Percentiles rank a stretch among this genome's conserved stretches.
Conservation (phyloP, 108 stramenopile species). For the Cylindrotheca fusiformis region DNA sequence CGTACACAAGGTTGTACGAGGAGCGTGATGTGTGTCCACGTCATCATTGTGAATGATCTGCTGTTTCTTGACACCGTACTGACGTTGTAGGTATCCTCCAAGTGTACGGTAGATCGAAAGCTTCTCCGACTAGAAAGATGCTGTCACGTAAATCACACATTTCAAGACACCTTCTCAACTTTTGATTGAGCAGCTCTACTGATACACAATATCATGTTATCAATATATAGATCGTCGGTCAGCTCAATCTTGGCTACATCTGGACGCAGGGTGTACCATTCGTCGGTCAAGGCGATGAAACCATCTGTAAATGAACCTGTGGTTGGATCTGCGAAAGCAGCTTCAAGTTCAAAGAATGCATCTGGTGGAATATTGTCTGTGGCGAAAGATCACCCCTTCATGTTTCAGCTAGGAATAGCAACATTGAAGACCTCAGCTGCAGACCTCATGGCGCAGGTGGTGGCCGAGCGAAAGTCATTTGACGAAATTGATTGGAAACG, state of each 20-base stretch:
- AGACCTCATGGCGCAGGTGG: slow-evolving; percentile 80
- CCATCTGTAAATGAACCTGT: slow-evolving; percentile 12
- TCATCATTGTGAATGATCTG: no score
- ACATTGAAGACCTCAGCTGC: slow-evolving; percentile 82
- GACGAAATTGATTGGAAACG: slow-evolving; percentile 80
- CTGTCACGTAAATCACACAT: background rate
- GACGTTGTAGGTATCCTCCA: no score
- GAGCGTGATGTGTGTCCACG: no score
- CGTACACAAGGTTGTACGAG: no score
- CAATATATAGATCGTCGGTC: slow-evolving; percentile 19
- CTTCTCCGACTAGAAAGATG: background rate
- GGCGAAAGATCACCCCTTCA: slow-evolving; percentile 72
- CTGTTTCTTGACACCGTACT: no score
- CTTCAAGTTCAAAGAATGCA: slow-evolving; percentile 1
- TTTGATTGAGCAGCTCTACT: background rate
- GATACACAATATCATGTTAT: slow-evolving; percentile 12
- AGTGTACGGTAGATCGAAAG: background rate
- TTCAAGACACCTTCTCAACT: background rate
- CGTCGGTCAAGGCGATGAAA: slow-evolving; percentile 21
- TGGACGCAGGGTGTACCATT: slow-evolving; percentile 27
- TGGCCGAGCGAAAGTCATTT: slow-evolving; percentile 66
- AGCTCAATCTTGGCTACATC: slow-evolving; percentile 17
- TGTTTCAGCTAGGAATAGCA: slow-evolving; percentile 76
- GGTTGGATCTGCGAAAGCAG: background rate
- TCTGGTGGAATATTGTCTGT: slow-evolving; percentile 30